A percentile compares a stretch with the other conserved stretches of the same genome.
Evolutionary conservation across 352 stramenopile species (phyloP).

Genomic region (Achlya hypogyna): DNA sequence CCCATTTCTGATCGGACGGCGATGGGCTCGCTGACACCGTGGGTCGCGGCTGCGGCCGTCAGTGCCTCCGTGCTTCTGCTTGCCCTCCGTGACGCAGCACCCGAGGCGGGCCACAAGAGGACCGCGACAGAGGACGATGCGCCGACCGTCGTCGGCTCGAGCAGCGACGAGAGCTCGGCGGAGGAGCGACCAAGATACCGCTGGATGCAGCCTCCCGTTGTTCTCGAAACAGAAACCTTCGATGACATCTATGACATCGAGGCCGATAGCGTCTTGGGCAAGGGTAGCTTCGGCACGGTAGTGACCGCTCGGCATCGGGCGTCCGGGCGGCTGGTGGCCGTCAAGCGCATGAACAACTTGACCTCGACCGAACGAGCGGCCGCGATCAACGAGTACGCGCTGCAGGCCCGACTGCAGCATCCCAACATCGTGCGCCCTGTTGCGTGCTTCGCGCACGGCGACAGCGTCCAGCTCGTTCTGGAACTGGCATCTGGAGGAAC

Average conservation of each 20-base stretch:
- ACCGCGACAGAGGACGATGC: background rate
- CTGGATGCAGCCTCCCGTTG: too few species aligned
- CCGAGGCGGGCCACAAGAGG: too few species aligned
- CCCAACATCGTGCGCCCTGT: background rate
- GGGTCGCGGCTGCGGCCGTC: too few species aligned
- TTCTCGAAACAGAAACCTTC: background rate
- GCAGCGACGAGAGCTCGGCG: background rate
- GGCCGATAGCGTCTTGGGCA: background rate
- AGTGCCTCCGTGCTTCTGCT: too few species aligned
- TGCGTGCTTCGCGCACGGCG: background rate
- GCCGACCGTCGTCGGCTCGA: background rate
- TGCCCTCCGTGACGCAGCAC: too few species aligned
- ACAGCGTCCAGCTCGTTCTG: background rate
- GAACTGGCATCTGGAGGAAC: background rate
- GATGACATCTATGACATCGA: background rate
- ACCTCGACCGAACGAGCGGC: background rate
- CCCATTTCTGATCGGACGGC: too few species aligned
- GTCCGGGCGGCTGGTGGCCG: background rate
- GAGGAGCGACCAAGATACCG: background rate
- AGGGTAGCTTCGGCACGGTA: background rate
- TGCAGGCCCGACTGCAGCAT: background rate
- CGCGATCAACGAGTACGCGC: background rate
- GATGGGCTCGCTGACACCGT: too few species aligned
- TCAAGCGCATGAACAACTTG: background rate
- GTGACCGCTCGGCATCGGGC: background rate